Conservation (phyloP, 1,284 basidiomycete species). For the Heterobasidion parviporum region DNA sequence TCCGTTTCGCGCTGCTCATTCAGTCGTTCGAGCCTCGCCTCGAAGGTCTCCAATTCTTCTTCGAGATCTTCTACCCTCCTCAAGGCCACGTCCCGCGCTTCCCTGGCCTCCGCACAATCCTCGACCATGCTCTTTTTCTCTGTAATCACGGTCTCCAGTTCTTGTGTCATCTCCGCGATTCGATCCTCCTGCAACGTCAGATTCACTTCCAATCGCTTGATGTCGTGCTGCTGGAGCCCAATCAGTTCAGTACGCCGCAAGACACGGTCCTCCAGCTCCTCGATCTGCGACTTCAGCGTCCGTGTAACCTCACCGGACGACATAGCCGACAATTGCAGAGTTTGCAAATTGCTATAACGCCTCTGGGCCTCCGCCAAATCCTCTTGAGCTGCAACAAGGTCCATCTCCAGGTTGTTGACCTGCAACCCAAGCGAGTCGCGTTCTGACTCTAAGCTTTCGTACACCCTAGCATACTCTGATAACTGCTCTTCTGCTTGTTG, state of each 20-base stretch:
- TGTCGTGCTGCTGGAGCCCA: conserved; percentile 67
- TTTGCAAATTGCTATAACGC: conserved; percentile 51
- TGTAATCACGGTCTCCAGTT: conserved; percentile 52
- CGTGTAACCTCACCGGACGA: conserved; percentile 44
- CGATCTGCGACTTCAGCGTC: conserved; percentile 51
- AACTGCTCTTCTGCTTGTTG: conserved; percentile 32
- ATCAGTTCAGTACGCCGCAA: conserved; percentile 59
- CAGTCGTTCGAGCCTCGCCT: conserved; percentile 22
- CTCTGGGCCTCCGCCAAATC: conserved; percentile 47
- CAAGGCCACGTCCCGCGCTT: conserved; percentile 56
- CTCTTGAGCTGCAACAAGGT: conserved; percentile 40
- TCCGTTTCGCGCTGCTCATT: conserved; percentile 3
- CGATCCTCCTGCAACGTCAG: conserved; percentile 64
- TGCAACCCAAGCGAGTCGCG: conserved; percentile 55
- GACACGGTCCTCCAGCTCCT: conserved; percentile 54
- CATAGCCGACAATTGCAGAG: conserved; percentile 54
- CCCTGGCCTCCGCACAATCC: conserved; percentile 66
- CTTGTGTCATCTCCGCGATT: conserved; percentile 53
- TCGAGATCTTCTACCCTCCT: conserved; percentile 31
- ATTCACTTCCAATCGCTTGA: conserved; percentile 64
- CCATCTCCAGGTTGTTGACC: conserved; percentile 50
- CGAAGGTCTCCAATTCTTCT: conserved; percentile 47
- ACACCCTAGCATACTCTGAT: conserved; percentile 28
- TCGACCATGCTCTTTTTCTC: conserved; percentile 74
- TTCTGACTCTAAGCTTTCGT: conserved; percentile 50